Evolutionary conservation across 768 basidiomycete species (phyloP), one percentile per base, ranked within the genome.

Genomic region (Hygrophorus russula): DNA sequence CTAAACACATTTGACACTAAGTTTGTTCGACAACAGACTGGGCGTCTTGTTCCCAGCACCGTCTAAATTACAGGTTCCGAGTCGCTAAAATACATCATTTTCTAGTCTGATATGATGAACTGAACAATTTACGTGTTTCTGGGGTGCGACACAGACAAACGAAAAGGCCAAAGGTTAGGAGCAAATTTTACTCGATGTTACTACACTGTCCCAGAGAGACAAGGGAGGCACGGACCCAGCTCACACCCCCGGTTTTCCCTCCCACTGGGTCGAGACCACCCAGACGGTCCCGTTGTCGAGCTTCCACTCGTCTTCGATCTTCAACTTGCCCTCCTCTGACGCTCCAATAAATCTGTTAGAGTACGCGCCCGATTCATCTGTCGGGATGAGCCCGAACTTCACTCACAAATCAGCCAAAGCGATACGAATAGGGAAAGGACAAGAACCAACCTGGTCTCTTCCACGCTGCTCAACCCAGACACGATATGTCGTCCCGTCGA

Each of bases 401-500:
- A 40, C 28, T 27, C 12, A 40, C 12, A 15, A 27, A 40, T 40
- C 27, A 40, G 39, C 14, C 19, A 24, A 40, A n/a, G 7, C 6
- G 4, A 28, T 4, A 20, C 19, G 9, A 24, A 20, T 10, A 29
- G n/a, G 5, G 19, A 10, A 14, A 30, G 12, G 28, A 40, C 9
- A 40, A 24, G 9, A 4, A 29, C 39, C 13, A 9, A 40, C 39
- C 39, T 40, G 39, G 39, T 40, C 27, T 40, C 39, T 40, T 6
- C 39, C 39, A 13, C 39, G 39, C 39, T 40, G 39, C 12, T 40
- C 39, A 5, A 40, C 39, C 39, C 39, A 40, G 19, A 40, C 24
- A 5, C 39, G 39, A 20, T 40, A 29, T 40, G 39, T 40, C 5
- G 28, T 17, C 39, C 39, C 39, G 24, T 40, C 39, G 39, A 40